These are phyloP conservation scores for Gracilaria vermiculophylla DNA, from an alignment of 23 red algal species.

Conservation along the genomic window DNA sequence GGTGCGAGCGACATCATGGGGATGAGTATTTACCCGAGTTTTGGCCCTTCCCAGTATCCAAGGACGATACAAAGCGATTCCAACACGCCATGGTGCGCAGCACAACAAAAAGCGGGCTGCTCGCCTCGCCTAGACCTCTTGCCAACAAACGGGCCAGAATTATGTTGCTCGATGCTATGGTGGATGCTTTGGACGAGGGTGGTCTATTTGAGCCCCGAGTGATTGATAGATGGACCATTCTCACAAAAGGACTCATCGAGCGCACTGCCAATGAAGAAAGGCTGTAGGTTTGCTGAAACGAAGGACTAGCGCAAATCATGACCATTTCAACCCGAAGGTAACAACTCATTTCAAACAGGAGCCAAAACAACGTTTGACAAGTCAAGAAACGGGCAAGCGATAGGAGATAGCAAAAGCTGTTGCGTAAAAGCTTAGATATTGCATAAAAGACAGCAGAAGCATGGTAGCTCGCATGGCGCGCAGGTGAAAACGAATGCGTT, in stretches of 20 bases:
- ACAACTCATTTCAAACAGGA: background rate
- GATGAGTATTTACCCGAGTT: slow-evolving; percentile 80
- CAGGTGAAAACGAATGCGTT: background rate
- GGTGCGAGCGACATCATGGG: slow-evolving; percentile 85
- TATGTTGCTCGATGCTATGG: slow-evolving; percentile 54
- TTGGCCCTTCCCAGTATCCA: slow-evolving; percentile 76
- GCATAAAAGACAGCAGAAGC: background rate
- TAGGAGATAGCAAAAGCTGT: background rate
- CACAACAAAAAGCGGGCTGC: slow-evolving; percentile 25
- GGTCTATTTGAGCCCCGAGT: slow-evolving; percentile 22
- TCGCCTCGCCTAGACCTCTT: slow-evolving; percentile 11
- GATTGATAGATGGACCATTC: slow-evolving; percentile 3
- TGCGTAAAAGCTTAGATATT: background rate
- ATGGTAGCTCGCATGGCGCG: background rate
- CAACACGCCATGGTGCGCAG: slow-evolving; percentile 75
- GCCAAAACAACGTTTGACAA: background rate
- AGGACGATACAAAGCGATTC: slow-evolving; percentile 74
- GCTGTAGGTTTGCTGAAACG: background rate
- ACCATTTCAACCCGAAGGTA: background rate
- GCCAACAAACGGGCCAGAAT: slow-evolving; percentile 58
- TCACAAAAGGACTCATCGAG: slow-evolving; percentile 44
- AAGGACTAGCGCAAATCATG: background rate
- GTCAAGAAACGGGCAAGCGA: background rate
- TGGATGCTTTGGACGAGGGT: slow-evolving; percentile 46
- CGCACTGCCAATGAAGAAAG: background rate